A percentile compares a stretch with the other conserved stretches of the same genome.
phyloP scores from a whole-genome alignment of 2,329 filamentous ascomycete genomes.

The Mycosphaerella sp. region DNA sequence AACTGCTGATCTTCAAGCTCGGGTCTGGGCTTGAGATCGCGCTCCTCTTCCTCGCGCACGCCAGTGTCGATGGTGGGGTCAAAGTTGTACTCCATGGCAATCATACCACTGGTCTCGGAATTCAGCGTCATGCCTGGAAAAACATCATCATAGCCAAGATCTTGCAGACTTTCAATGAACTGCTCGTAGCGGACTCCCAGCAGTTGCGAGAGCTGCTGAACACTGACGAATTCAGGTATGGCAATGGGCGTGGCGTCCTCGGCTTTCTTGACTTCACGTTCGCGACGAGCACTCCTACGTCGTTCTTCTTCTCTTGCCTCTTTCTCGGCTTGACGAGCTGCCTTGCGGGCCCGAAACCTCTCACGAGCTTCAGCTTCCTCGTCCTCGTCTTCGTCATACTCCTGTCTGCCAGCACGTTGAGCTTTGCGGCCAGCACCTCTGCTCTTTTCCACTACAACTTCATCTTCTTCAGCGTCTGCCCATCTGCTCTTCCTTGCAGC shows the following conservation, averaged over 20 bases:
- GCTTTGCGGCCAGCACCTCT: slow-evolving; percentile 14
- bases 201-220: slow-evolving; percentile 71
- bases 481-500: slow-evolving; percentile 14
- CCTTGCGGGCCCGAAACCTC: slow-evolving; percentile 23
- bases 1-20: slow-evolving; percentile 59
- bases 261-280: slow-evolving; percentile 27
- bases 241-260: slow-evolving; percentile 56
- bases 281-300: slow-evolving; percentile 19
- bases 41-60: slow-evolving; percentile 54
- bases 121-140: slow-evolving; percentile 79
- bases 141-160: slow-evolving; percentile 85
- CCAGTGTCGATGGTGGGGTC: slow-evolving; percentile 57
- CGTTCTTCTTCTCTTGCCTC: slow-evolving; percentile 22
- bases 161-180: slow-evolving; percentile 68
- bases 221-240: slow-evolving; percentile 84
- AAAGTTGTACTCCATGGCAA: slow-evolving; percentile 88
- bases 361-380: slow-evolving; percentile 26
- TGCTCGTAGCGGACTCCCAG: slow-evolving; percentile 63
- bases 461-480: slow-evolving; percentile 14
- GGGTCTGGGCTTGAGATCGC: slow-evolving; percentile 67
- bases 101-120: slow-evolving; percentile 79
- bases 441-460: slow-evolving; percentile 17
- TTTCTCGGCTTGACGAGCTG: slow-evolving; percentile 17
- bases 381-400: slow-evolving; percentile 27
- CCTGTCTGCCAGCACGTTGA: slow-evolving; percentile 16